A percentile compares a stretch with the other conserved stretches of the same genome.
These are phyloP conservation scores for Aschersonia sp. DNA, from an alignment of 2,329 filamentous ascomycete genomes.

Conservation along the genomic window DNA sequence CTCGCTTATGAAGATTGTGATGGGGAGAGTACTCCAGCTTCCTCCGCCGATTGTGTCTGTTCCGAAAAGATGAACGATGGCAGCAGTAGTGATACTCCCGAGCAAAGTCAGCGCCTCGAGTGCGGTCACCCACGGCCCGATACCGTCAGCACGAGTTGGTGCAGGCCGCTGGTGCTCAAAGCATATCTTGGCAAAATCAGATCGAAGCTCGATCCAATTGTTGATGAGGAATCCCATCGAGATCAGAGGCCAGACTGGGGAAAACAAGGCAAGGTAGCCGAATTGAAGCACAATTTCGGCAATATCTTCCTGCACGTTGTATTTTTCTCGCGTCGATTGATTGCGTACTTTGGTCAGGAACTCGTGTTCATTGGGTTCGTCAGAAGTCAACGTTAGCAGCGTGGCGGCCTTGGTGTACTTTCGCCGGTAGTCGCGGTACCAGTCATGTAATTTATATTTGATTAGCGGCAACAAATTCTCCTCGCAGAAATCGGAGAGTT, in stretches of 20 bases:
- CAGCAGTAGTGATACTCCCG: slow-evolving; percentile 56
- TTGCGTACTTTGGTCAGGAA: slow-evolving; percentile 51
- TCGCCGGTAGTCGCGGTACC: slow-evolving; percentile 26
- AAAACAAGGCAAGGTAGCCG: slow-evolving; percentile 60
- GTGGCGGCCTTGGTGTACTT: slow-evolving; percentile 22
- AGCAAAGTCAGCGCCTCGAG: slow-evolving; percentile 57
- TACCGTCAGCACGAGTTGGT: slow-evolving; percentile 55
- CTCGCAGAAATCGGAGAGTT: slow-evolving; percentile 56
- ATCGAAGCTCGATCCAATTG: slow-evolving; percentile 64
- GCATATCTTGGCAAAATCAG: slow-evolving; percentile 65
- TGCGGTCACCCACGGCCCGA: slow-evolving; percentile 58
- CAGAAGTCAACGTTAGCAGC: slow-evolving; percentile 32
- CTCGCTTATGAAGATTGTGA: slow-evolving; percentile 60
- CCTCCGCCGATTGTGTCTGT: slow-evolving; percentile 36
- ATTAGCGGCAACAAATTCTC: slow-evolving; percentile 57
- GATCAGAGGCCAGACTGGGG: slow-evolving; percentile 62
- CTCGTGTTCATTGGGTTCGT: slow-evolving; percentile 45
- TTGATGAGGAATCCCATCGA: slow-evolving; percentile 60
- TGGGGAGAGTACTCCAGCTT: slow-evolving; percentile 49
- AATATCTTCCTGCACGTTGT: slow-evolving; percentile 60
- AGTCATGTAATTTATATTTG: slow-evolving; percentile 41
- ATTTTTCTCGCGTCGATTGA: slow-evolving; percentile 51
- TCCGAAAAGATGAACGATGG: slow-evolving; percentile 61
- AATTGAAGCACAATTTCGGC: slow-evolving; percentile 62
- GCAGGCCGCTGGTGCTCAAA: slow-evolving; percentile 57